These are phyloP conservation scores for Luffa acutangula DNA, from an alignment of 306 rosid species.

Conservation along the genomic window DNA sequence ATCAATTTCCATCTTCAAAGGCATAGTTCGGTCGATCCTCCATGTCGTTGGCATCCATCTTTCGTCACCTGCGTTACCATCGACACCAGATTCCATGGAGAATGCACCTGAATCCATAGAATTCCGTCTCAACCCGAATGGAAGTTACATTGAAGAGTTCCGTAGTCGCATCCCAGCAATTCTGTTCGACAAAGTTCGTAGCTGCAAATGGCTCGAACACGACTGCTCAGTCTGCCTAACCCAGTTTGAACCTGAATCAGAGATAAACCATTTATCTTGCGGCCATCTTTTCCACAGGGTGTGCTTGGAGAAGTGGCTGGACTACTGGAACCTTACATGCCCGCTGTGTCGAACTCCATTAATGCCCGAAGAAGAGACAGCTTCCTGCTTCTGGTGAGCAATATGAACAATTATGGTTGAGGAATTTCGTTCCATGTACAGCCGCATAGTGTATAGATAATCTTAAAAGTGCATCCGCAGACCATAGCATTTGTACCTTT, in stretches of 20 bases:
- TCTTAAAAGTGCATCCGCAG: slow-evolving; percentile 7
- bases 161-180: slow-evolving; percentile 50
- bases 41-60: slow-evolving; percentile 54
- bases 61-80: slow-evolving; percentile 25
- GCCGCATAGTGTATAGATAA: slow-evolving; percentile 7
- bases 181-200: slow-evolving; percentile 34
- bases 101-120: slow-evolving; percentile 38
- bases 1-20: slow-evolving; percentile 73
- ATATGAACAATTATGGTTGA: neutral
- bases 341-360: slow-evolving; percentile 91
- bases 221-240: slow-evolving; percentile 79
- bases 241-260: slow-evolving; percentile 66
- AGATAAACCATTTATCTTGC: slow-evolving; percentile 62
- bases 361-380: slow-evolving; percentile 55
- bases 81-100: slow-evolving; percentile 35
- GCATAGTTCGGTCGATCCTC: slow-evolving; percentile 65
- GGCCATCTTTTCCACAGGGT: slow-evolving; percentile 82
- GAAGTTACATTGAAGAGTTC: slow-evolving; percentile 51
- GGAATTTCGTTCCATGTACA: slow-evolving; percentile 4
- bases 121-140: slow-evolving; percentile 25
- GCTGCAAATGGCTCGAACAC: slow-evolving; percentile 36
- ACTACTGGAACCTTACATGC: slow-evolving; percentile 88
- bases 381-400: slow-evolving; percentile 42
- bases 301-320: slow-evolving; percentile 92
- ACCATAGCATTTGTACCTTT: slow-evolving; percentile 2